A percentile compares a stretch with the other conserved stretches of the same genome.
These are phyloP conservation scores for Mycocentrospora acerina DNA, from an alignment of 2,329 filamentous ascomycete genomes.

Conservation along the genomic window DNA sequence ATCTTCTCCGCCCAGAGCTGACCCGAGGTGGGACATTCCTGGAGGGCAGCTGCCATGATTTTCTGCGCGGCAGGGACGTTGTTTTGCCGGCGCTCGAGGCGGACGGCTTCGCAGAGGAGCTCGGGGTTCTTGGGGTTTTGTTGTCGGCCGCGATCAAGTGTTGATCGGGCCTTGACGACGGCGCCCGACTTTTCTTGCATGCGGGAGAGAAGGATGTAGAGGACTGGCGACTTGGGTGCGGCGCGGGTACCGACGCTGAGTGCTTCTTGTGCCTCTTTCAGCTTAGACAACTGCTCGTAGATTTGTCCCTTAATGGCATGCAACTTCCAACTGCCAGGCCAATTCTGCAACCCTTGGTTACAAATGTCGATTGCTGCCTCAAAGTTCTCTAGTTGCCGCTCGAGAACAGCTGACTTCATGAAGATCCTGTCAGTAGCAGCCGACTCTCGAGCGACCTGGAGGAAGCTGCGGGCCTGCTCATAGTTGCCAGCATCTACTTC, in stretches of 20 bases:
- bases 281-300: conserved; percentile 79
- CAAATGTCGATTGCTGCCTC: conserved; percentile 85
- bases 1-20: conserved; percentile 93
- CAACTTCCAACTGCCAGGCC: conserved; percentile 81
- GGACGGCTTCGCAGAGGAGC: conserved; percentile 91
- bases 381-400: conserved; percentile 76
- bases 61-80: conserved; percentile 83
- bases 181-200: conserved; percentile 84
- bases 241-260: conserved; percentile 87
- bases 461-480: conserved; percentile 77
- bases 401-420: conserved; percentile 94
- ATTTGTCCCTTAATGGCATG: conserved; percentile 99
- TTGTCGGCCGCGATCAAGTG: conserved; percentile 86
- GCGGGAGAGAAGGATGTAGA: conserved; percentile 87
- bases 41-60: conserved; percentile 89
- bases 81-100: conserved; percentile 83
- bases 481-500: conserved; percentile 86
- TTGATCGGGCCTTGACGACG: conserved; percentile 87
- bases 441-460: conserved; percentile 80
- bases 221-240: conserved; percentile 76
- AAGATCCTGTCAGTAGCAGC: conserved; percentile 95
- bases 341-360: conserved; percentile 81
- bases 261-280: conserved; percentile 83
- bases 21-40: conserved; percentile 86
- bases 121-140: conserved; percentile 82